These are phyloP conservation scores for Leptographium lundbergii DNA, from an alignment of 2,329 filamentous ascomycete species.

Conservation along the genomic window DNA sequence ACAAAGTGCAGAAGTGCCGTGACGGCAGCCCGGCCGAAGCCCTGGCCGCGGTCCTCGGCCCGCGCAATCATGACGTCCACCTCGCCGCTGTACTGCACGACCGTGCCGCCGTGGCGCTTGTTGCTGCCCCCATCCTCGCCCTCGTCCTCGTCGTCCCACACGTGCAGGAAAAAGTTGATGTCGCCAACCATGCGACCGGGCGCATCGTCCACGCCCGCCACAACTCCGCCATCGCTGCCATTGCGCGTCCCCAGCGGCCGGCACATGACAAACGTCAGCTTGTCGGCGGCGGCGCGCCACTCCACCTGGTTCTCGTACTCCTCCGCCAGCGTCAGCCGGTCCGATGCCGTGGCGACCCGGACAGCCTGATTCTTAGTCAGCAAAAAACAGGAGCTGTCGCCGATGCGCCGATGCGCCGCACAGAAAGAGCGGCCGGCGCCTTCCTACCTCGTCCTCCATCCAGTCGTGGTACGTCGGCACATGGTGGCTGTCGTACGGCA, in stretches of 20 bases:
- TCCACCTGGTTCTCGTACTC: constrained; percentile 86
- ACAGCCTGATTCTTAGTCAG: constrained; percentile 42
- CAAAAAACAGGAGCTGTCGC: background rate
- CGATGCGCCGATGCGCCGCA: too few relatives aligned
- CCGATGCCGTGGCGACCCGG: constrained; percentile 75
- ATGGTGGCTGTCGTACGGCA: constrained; percentile 74
- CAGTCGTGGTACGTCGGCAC: constrained; percentile 75
- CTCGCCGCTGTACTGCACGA: constrained; percentile 47
- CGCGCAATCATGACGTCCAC: constrained; percentile 79
- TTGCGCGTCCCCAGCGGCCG: constrained; percentile 22
- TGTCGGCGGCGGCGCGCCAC: constrained; percentile 73
- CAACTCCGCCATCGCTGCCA: background rate
- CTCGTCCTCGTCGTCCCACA: constrained; percentile 44
- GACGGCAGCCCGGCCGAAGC: constrained; percentile 54
- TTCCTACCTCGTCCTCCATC: constrained; percentile 68
- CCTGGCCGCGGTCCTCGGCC: constrained; percentile 41
- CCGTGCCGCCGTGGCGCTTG: constrained; percentile 27
- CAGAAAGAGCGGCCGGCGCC: background rate
- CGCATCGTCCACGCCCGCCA: constrained; percentile 34
- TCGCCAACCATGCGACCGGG: constrained; percentile 55
- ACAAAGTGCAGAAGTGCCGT: constrained; percentile 60
- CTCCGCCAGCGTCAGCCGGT: constrained; percentile 64
- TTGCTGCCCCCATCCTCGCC: constrained; percentile 18
- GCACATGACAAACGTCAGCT: constrained; percentile 85
- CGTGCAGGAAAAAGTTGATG: constrained; percentile 67